These are phyloP conservation scores for Euphorbia tirucalli DNA, from an alignment of 345 rosid genomes.

Conservation along the genomic window DNA sequence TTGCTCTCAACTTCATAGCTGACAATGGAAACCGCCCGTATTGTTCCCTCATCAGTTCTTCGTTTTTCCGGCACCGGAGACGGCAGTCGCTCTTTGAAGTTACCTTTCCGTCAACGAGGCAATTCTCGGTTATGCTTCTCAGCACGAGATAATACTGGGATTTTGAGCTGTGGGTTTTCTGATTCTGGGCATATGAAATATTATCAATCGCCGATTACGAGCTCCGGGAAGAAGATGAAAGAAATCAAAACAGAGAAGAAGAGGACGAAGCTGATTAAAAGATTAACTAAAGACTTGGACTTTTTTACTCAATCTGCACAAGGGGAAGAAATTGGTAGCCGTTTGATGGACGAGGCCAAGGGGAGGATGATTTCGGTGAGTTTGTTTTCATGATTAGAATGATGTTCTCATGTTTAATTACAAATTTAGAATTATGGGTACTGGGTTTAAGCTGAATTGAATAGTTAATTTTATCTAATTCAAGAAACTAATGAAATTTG, in stretches of 20 bases:
- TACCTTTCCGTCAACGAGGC: neutral
- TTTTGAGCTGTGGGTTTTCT: slow-evolving; percentile 8
- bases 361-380: slow-evolving; percentile 17
- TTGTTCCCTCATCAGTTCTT: neutral
- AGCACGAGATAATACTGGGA: neutral
- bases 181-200: slow-evolving; percentile 8
- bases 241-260: slow-evolving; percentile 23
- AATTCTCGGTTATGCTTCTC: neutral
- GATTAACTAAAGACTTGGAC: slow-evolving; percentile 23
- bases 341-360: slow-evolving; percentile 9
- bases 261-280: slow-evolving; percentile 23
- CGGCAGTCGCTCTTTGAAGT: neutral
- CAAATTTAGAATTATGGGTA: neutral
- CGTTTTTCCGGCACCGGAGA: neutral
- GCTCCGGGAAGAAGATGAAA: slow-evolving; percentile 1
- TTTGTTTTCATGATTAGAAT: no score
- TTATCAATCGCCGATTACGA: slow-evolving; percentile 3
- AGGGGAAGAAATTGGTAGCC: neutral
- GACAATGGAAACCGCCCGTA: slow-evolving; percentile 11
- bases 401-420: neutral
- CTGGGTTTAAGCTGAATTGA: neutral
- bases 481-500: neutral
- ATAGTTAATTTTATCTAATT: neutral
- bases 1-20: neutral
- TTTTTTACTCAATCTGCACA: neutral